Percentiles rank a stretch among this genome's conserved stretches.
Evolutionary conservation across 164 flowering plant species (phyloP).

Genomic region (Magnolia kwangsiensis): DNA sequence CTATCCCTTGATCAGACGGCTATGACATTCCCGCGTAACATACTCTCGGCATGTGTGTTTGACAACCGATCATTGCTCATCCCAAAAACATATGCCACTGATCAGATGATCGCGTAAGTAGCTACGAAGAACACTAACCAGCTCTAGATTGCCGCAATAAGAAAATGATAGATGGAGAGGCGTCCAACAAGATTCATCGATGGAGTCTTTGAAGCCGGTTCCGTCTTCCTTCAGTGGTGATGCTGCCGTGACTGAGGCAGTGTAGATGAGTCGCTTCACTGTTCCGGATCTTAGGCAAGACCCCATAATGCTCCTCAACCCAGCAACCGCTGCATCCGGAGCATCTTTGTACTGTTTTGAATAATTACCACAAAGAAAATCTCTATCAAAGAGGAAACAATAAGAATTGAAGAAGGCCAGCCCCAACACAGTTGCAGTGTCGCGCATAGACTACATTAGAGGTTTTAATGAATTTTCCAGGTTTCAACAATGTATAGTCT

Average conservation of each 20-base stretch:
- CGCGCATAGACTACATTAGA: too few relatives aligned
- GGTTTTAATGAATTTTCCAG: too few relatives aligned
- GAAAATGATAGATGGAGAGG: conserved; percentile 26
- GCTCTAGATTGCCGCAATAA: not conserved
- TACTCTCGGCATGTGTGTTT: too few relatives aligned
- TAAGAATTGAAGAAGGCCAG: not conserved
- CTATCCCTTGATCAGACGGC: not conserved
- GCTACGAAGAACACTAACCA: conserved; percentile 10
- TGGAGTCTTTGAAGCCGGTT: conserved; percentile 23
- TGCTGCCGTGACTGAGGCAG: conserved; percentile 33
- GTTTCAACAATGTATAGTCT: too few relatives aligned
- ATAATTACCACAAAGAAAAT: too few relatives aligned
- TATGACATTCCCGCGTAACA: too few relatives aligned
- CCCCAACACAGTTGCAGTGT: not conserved
- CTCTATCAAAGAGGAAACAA: not conserved
- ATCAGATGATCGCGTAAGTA: not conserved
- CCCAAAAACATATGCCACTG: not conserved
- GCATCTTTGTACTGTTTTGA: conserved; percentile 30
- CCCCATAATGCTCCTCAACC: conserved; percentile 28
- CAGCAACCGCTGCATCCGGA: conserved; percentile 36
- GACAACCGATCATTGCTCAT: too few relatives aligned
- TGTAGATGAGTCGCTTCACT: conserved; percentile 46
- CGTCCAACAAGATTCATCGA: conserved; percentile 53
- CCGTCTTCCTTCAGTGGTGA: conserved; percentile 46
- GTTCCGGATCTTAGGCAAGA: conserved; percentile 39